Base-by-base conservation (phyloP, 495 filamentous ascomycete genomes). In the Copromyces sp. region DNA sequence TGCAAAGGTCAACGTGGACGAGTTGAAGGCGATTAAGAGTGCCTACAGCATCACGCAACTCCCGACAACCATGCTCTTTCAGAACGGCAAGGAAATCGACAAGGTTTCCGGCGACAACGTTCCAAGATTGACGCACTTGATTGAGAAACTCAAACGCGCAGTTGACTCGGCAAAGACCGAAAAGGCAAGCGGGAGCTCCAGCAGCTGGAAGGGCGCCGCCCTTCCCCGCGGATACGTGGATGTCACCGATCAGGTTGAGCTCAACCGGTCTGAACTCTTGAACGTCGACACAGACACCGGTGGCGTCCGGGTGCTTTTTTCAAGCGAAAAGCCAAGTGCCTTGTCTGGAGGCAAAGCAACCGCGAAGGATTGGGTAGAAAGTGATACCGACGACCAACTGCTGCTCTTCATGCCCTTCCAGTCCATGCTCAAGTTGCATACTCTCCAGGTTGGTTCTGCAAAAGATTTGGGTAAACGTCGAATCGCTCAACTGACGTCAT, bases 331-430 rank as follows among this genome's bases (percentile, higher is more conserved):
- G 81, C 95, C 95, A 16, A 82, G 82, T 68, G 84, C 88, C 1
- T 81, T 95, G 45, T 84, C 80, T 14, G 91, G 91, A 75, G 87
- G 88, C 45, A 92, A 91, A 80, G 86, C 81, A 61, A 74, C 83
- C 40, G 72, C 75, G 17, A 88, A 89, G 70, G 95, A 99, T 82
- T 98, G 94, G 93, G 89, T 98, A n/a, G 93, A 98, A 86, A 97
- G 93, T 78, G 96, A 98, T 78, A 97, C 94, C n/a, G 95, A 99
- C 80, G 94, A 98, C 84, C 96, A 99, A 86, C 81, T 99, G 73
- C 92, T 99, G 90, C 87, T 99, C 70, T 98, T 91, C 80, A 84
- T 97, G 68, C 95, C 95, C 9, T 97, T 99, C 81, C 90, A 94
- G 81, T 89, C 91, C 11, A 93, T 90, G 68, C 77, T 97, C 72